Conservation (phyloP, 352 stramenopile species). For the Phytophthora syringae region DNA sequence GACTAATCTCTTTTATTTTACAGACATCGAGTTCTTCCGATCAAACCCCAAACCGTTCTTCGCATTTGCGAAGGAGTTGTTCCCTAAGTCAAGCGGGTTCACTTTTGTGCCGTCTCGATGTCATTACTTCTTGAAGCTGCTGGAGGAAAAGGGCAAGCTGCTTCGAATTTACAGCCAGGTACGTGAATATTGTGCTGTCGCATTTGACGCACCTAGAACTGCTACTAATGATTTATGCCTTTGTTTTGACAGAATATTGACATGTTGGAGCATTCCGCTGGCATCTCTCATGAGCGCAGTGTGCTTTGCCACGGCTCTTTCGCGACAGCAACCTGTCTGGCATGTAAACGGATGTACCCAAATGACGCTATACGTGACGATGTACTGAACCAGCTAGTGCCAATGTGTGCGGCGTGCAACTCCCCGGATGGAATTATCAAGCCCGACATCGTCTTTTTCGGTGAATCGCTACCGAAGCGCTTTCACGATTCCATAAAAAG, state of each 20-base stretch:
- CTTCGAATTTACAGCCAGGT: slow-evolving; percentile 93
- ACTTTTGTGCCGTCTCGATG: slow-evolving; percentile 89
- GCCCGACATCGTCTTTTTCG: slow-evolving; percentile 99
- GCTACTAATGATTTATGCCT: background rate
- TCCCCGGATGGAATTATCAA: slow-evolving; percentile 94
- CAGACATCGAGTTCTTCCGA: slow-evolving; percentile 97
- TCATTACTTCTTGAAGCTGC: slow-evolving; percentile 96
- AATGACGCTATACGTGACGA: slow-evolving; percentile 89
- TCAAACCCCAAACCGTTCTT: slow-evolving; percentile 98
- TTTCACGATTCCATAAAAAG: slow-evolving; percentile 91
- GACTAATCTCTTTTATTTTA: slow-evolving; percentile 35
- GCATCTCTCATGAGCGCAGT: slow-evolving; percentile 88
- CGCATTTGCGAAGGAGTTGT: slow-evolving; percentile 93
- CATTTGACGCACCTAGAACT: background rate
- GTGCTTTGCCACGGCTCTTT: slow-evolving; percentile 97
- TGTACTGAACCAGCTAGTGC: slow-evolving; percentile 78
- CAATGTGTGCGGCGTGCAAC: slow-evolving; percentile 78
- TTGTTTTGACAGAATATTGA: slow-evolving; percentile 96
- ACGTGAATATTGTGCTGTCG: background rate
- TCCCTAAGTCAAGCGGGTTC: slow-evolving; percentile 81
- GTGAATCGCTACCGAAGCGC: slow-evolving; percentile 91
- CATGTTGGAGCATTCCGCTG: slow-evolving; percentile 94
- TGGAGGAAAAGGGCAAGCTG: slow-evolving; percentile 94
- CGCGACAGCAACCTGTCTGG: slow-evolving; percentile 91
- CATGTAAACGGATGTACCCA: slow-evolving; percentile 83